phyloP scores from a whole-genome alignment of 495 filamentous ascomycete genomes.

The Hypoxylon fragiforme region DNA sequence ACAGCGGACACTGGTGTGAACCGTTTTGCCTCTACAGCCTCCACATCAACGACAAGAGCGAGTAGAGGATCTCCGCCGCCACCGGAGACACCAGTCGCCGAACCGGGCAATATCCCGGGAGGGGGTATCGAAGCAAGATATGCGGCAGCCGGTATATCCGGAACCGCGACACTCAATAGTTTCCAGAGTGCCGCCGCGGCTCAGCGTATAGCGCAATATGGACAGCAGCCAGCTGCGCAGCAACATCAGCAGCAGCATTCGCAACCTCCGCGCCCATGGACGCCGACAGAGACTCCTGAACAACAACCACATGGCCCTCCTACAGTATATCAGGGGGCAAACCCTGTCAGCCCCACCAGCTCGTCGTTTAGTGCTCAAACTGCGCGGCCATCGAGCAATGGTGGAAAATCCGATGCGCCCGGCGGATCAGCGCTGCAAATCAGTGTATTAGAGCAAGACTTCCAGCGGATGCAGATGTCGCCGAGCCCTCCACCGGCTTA shows the following conservation, averaged over 20 bases:
- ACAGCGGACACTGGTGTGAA: conserved; percentile 61
- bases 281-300: conserved; percentile 89
- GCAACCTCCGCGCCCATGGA: conserved; percentile 78
- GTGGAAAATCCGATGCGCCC: conserved; percentile 20
- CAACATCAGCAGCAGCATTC: background rate
- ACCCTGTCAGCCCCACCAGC: conserved; percentile 49
- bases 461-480: conserved; percentile 82
- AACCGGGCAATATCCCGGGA: conserved; percentile 66
- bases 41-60: conserved; percentile 89
- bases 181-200: conserved; percentile 84
- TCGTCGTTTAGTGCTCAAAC: conserved; percentile 38
- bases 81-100: conserved; percentile 88
- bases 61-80: conserved; percentile 92
- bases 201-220: conserved; percentile 75
- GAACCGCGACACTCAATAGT: conserved; percentile 75
- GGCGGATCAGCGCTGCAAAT: conserved; percentile 44
- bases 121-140: conserved; percentile 87
- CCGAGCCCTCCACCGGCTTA: conserved; percentile 91
- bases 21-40: conserved; percentile 83
- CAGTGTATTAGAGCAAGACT: conserved; percentile 80
- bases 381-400: conserved; percentile 34
- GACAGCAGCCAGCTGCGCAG: conserved; percentile 45
- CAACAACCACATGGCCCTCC: conserved; percentile 89
- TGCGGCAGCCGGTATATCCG: conserved; percentile 85
- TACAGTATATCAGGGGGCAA: conserved; percentile 85